Evolutionary conservation across 1,284 basidiomycete genomes (phyloP).

Genomic region (Fomitopsis palustris): DNA sequence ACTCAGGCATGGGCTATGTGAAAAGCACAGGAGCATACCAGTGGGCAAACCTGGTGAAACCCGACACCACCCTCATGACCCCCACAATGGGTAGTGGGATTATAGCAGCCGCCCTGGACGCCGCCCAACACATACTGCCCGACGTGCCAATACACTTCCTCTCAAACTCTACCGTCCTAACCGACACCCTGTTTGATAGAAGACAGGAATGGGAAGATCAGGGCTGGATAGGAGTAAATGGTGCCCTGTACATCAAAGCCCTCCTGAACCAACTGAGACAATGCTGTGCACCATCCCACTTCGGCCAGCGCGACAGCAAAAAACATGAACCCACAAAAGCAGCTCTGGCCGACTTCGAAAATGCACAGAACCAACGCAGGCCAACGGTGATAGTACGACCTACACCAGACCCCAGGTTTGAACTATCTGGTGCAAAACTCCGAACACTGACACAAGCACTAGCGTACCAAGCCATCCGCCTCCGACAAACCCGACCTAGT

Average conservation of each 20-base stretch:
- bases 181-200: not conserved
- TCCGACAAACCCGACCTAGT: not conserved
- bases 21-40: not conserved
- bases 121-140: not conserved
- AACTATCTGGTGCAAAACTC: constrained; percentile 21
- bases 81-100: not conserved
- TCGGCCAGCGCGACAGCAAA: not conserved
- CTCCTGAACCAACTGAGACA: not conserved
- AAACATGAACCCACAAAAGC: too few relatives aligned
- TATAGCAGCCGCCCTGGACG: not conserved
- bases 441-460: constrained; percentile 22
- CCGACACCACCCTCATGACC: not conserved
- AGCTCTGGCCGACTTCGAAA: too few relatives aligned
- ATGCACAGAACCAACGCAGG: too few relatives aligned
- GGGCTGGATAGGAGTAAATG: not conserved
- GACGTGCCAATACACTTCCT: not conserved
- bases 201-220: constrained; percentile 17
- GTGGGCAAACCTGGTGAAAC: not conserved
- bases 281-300: not conserved
- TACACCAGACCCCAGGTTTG: not conserved
- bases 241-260: not conserved
- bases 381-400: too few relatives aligned
- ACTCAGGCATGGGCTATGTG: too few relatives aligned
- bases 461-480: constrained; percentile 22
- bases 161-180: not conserved